Percentiles rank a stretch among this genome's conserved stretches.
These are phyloP conservation scores for Ganoderma lingzhi DNA, from an alignment of 1,284 basidiomycete species.

Conservation along the genomic window DNA sequence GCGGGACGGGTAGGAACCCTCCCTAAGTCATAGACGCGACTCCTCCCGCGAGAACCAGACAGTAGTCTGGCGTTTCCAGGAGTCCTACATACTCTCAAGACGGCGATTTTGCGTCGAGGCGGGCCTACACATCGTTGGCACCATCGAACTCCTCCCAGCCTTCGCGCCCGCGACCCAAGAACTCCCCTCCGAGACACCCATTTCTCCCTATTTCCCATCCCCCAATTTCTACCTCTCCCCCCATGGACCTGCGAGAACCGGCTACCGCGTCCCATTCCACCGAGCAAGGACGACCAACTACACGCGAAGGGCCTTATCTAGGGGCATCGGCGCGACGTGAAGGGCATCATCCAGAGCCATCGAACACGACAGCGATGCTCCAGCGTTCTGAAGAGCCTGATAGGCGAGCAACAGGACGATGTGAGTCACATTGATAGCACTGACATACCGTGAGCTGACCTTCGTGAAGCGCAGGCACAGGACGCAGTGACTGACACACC, in stretches of 20 bases:
- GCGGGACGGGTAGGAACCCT: slow-evolving; percentile 3
- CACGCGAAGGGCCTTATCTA: too few relatives aligned
- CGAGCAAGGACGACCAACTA: too few relatives aligned
- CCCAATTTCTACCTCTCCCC: not conserved
- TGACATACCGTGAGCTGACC: not conserved
- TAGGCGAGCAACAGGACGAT: not conserved
- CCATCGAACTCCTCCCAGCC: not conserved
- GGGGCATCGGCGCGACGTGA: too few relatives aligned
- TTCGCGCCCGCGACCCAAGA: not conserved
- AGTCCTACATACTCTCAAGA: not conserved
- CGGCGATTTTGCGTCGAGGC: not conserved
- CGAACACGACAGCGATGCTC: not conserved
- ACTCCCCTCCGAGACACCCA: not conserved
- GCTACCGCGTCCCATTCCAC: too few relatives aligned
- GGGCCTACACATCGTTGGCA: not conserved
- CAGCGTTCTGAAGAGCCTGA: not conserved
- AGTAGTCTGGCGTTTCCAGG: not conserved
- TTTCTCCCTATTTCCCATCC: not conserved
- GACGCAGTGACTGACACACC: not conserved
- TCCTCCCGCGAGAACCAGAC: slow-evolving; percentile 3
- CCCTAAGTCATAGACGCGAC: not conserved
- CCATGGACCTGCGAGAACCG: not conserved
- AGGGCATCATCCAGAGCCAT: not conserved
- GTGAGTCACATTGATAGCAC: not conserved
- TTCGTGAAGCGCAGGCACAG: not conserved